Base-by-base conservation (phyloP, 2,329 filamentous ascomycete species). In the Botrytis sinoallii region DNA sequence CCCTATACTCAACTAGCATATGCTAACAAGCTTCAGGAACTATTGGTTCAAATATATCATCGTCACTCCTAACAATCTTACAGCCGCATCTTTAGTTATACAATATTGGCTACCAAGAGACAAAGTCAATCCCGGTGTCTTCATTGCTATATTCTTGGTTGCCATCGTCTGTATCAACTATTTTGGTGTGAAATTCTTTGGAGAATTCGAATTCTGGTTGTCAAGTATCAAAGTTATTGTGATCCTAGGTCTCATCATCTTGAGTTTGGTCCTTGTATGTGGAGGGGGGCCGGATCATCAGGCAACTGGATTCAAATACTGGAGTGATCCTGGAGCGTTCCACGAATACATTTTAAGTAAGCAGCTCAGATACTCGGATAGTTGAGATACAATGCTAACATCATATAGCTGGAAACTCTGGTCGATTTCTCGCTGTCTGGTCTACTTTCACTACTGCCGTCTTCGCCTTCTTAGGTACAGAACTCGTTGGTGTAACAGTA, bases 61-160 rank as follows among this genome's bases (percentile, higher is more conserved):
- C 79, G 88, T 93, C 68, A 94, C 92, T 1, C 93, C 94, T 1
- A 96, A 96, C 80, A 93, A 97, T 81, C 85, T 97, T 57, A 96
- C 93, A 0, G 93, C 93, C 42, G 89, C 88, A n/a, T 89, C 92
- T 8, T 83, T 97, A 55, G 92, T 95, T 73, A 92, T 97, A 74
- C 89, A 92, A 77, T 94, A 90, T 79, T 97, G 94, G 93, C 84
- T 93, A 18, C 81, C 85, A 38, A 71, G 74, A 65, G 87, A 92
- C 0, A 84, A 83, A 66, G 86, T 95, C 73, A 95, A 95, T 79
- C 90, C 93, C 0, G 93, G 92, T 69, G 92, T 95, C 20, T 96
- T 90, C 84, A 94, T 97, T 73, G 87, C 93, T 57, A 86, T 93
- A 68, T 90, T 93, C 83, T 83, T 92, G 6, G 84, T 91, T 40